Base-by-base conservation (phyloP, 2,329 filamentous ascomycete species). In the Ophiosphaerella herpotricha region DNA sequence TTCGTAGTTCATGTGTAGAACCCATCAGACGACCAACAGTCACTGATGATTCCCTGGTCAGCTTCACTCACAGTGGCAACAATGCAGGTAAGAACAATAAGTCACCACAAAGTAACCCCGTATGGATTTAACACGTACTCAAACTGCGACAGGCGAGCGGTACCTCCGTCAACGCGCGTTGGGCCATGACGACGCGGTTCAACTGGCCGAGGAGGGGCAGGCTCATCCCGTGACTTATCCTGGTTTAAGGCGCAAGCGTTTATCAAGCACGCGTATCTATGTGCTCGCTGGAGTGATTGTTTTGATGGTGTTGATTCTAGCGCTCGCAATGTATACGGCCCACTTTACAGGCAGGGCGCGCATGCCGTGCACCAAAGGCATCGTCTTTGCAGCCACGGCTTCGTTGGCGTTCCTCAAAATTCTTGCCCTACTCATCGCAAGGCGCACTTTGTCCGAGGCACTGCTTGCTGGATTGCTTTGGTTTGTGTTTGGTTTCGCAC, bases 391-490 rank as follows among this genome's bases (percentile, higher is more conserved):
- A 6, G 51, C 61, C 14, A 63, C 59, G 2, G 54, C 59, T n/a
- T 26, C 61, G 3, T 40, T 64, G 26, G 52, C 60, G 4, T 32
- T 39, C 8, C 52, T 59, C 26, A 65, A 57, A 0, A 48, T 67
- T 42, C 33, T 61, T 42, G 53, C 48, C 3, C 63, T 67, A 60
- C 37, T 59, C 21, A 40, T 58, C 16, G 59, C 58, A 26, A 58
- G 53, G 46, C 57, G 56, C n/a, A 39, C 54, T 14, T 35, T 62
- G 31, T 53, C 57, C 2, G 62, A 65, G 36, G 60, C 60, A 12
- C 42, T 63, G 21, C 54, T 66, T n/a, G 59, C 60, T 36, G 63
- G 60, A 11, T 50, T 67, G 3, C 50, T 66, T 21, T 55, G 60
- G 31, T 54, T 61, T 14, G 16, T 56, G 5, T 49, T 63, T n/a